Base-by-base conservation (phyloP, 2,329 filamentous ascomycete genomes). In the Colletotrichum tropicicola region DNA sequence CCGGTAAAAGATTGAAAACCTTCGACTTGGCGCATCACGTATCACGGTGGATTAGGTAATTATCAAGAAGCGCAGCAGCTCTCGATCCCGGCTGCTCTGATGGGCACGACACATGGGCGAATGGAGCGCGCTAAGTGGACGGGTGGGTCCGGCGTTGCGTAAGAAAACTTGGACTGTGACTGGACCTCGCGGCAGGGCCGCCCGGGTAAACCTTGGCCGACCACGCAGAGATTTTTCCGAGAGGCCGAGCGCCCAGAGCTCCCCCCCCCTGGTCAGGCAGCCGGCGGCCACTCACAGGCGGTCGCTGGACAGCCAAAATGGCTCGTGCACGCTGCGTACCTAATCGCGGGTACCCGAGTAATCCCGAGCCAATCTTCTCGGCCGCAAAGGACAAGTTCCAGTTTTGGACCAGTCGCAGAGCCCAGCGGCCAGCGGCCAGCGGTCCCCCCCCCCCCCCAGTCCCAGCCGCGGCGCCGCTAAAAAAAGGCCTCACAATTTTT, bases 401-500 rank as follows among this genome's bases (percentile, higher is more conserved):
- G 27, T 66, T 59, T 28, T 52, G 39, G 35, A 21, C 39, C 25
- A 23, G 45, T 45, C 19, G 54, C 54, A 27, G 54, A 30, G 23
- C 9, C 15, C 30, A 35, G 30, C 15, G 9, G 30, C 4, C 15
- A 15, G 30, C 6, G 15, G 30, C 30, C 30, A 35, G 30, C 27
- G 28, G 41, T n/a, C 54, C 7, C 9, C 17, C 28, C 53, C 39
- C 53, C 19, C 37, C 43, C 17, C 52, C 27, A 56, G 41, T 39
- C 54, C 37, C 43, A 63, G 64, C 64, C 59, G 52, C 48, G 59
- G 53, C 52, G 53, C 39, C 53, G 62, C 56, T 51, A 49, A 39
- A 67, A 68, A 68, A 67, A 67, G 51, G 59, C 65, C 65, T 65
- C 65, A 67, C 59, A 49, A 25, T 51, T 61, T 66, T 59, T 55